Base-by-base conservation (phyloP, 805 yeast species). In the Lipomyces lipofer region DNA sequence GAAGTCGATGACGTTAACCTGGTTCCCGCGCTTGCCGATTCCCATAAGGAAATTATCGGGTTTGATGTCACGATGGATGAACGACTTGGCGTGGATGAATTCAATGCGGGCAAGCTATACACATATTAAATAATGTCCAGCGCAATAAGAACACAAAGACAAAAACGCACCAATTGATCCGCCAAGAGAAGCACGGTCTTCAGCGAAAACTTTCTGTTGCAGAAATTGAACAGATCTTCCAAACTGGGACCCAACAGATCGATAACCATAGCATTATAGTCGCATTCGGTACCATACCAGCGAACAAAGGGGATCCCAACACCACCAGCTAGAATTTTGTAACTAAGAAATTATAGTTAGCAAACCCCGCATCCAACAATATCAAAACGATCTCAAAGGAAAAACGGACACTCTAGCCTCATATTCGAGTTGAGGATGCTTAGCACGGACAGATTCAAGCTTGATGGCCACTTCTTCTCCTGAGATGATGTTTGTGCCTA, bases 401-500 rank as follows among this genome's bases (percentile, higher is more conserved):
- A 32, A 5, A 8, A 44, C 61, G 17, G 45, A 58, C 60, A 94
- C 98, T 64, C 95, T 84, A 13, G 97, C 96, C 72, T 92, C 99
- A 70, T 92, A 94, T 67, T 92, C 97, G 63, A 92, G 78, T 73
- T 92, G 99, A 1, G 99, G 98, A 70, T 94, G 98, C 68, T 89
- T 88, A 1, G 98, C 96, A 54, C 85, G 78, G 50, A 87, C 82
- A 60, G 87, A 85, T 69, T 92, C 99, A 59, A 92, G 77, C 71
- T 92, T 92, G 76, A 92, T 92, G 63, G 98, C 99, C 50, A 94
- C 97, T 71, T 92, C 97, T 71, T 94, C 98, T 39, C 98, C 97
- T 39, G 95, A 86, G 46, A 92, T 88, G 71, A 94, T 83, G 73
- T 92, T 94, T 24, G 96, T 88, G 10, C 96, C 88, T 59, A 48